Evolutionary conservation across 305 asterid genomes (phyloP), one percentile per base, ranked within the genome.

Genomic region (Fraxinus albicans): DNA sequence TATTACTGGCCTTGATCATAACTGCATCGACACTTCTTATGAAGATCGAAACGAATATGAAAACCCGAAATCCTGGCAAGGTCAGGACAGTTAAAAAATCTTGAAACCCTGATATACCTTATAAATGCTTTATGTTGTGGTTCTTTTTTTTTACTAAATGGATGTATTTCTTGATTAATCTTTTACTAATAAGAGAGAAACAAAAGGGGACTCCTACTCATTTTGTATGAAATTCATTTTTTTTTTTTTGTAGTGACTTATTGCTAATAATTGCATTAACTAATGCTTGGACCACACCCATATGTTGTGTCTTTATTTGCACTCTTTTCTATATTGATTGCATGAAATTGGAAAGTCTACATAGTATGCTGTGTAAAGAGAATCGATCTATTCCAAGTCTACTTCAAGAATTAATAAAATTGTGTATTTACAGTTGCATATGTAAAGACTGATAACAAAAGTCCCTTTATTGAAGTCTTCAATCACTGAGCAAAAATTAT

Each of bases 31-130:
- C 25, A 31, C 81, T n/a, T 77, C 85, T 73, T 79, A 25, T 77
- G 83, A 80, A 31, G 38, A 73, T 33, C 85, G 35, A 25, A 27
- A 85, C 27, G 63, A 34, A 15, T 81, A 55, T 31, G 84, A 79
- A 63, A 77, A 76, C 33, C 82, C 83, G 15, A 87, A 83, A 65
- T 67, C 91, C 83, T 89, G 90, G 94, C 92, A 90, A 87, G 91
- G 78, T 88, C 88, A 86, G 90, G 17, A 79, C 80, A 73, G 76
- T 81, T 73, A 77, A 76, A 81, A 50, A 42, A 7, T 82, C 72
- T 75, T 77, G 84, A 83, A 80, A 86, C 88, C 91, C 87, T 86
- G 29, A 67, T 63, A 78, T 42, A 81, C 70, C 58, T 75, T 19
- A 19, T n/a, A 19, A 44, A 58, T 58, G 75, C 17, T 23, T 63